Evolutionary conservation across 345 rosid species (phyloP).

Genomic region (Cochlearia excelsa): DNA sequence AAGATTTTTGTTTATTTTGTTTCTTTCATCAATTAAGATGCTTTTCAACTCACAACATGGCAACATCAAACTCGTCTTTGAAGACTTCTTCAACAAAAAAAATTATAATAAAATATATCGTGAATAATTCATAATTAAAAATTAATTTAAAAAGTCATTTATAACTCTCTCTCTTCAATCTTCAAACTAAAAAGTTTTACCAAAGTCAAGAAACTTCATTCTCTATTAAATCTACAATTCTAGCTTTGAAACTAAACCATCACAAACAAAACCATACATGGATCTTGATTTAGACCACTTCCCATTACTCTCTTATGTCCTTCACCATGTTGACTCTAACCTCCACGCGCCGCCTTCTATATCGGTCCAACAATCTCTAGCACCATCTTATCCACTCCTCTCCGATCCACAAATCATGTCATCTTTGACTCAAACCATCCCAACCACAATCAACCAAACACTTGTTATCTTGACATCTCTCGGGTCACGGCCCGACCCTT

Average conservation of each 20-base stretch:
- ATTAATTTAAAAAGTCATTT: too few relatives aligned
- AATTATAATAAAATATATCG: too few relatives aligned
- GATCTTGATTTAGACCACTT: conserved; percentile 50
- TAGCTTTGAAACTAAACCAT: not conserved
- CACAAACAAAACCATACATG: conserved; percentile 34
- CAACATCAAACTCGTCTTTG: too few relatives aligned
- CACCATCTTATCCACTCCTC: conserved; percentile 46
- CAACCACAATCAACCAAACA: conserved; percentile 47
- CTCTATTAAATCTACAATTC: conserved; percentile 17
- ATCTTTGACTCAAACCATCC: conserved; percentile 52
- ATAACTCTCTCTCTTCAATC: too few relatives aligned
- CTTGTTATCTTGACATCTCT: conserved; percentile 58
- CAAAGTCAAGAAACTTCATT: too few relatives aligned
- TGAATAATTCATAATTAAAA: too few relatives aligned
- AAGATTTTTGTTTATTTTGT: too few relatives aligned
- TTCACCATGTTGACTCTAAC: conserved; percentile 45
- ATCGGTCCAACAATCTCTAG: conserved; percentile 35
- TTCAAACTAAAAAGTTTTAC: conserved; percentile 21
- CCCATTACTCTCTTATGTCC: conserved; percentile 61
- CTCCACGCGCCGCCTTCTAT: conserved; percentile 41
- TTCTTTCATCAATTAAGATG: too few relatives aligned
- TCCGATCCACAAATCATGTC: conserved; percentile 45
- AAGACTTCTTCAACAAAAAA: too few relatives aligned
- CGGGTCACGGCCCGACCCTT: conserved; percentile 74
- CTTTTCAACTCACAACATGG: too few relatives aligned